Percentiles rank a stretch among this genome's conserved stretches.
Conservation (phyloP, 306 rosid genomes). For the Biancaea sappan region DNA sequence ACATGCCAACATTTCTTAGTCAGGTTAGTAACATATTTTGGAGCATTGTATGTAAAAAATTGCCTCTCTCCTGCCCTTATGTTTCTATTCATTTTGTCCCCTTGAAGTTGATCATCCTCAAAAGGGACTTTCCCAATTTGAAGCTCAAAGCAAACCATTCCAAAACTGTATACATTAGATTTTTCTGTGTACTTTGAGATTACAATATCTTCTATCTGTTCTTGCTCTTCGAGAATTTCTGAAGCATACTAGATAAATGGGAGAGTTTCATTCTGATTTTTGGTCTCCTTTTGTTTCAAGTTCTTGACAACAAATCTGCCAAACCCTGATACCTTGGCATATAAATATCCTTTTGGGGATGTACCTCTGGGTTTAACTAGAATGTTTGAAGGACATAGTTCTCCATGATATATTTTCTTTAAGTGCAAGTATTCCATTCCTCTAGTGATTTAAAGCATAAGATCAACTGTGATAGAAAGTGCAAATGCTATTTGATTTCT, state of each 20-base stretch:
- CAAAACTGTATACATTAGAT: constrained; percentile 91
- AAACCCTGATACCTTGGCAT: constrained; percentile 75
- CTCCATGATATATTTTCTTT: constrained; percentile 74
- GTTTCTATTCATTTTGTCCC: constrained; percentile 94
- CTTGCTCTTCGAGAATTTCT: constrained; percentile 88
- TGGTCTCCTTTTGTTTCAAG: constrained; percentile 46
- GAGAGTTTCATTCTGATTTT: constrained; percentile 59
- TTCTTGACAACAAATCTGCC: constrained; percentile 52
- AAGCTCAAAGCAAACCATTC: constrained; percentile 95
- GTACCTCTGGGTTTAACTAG: constrained; percentile 68
- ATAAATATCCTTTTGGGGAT: constrained; percentile 66
- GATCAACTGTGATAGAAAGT: constrained; percentile 73
- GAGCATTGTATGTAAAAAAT: constrained; percentile 67
- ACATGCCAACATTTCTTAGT: constrained; percentile 91
- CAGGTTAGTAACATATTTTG: constrained; percentile 73
- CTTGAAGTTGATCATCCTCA: constrained; percentile 95
- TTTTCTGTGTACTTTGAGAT: constrained; percentile 67
- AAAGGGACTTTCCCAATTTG: constrained; percentile 94
- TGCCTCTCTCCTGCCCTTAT: constrained; percentile 95
- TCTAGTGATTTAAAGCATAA: constrained; percentile 91
- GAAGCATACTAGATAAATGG: constrained; percentile 90
- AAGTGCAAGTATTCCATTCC: constrained; percentile 93
- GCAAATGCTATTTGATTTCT: constrained; percentile 65
- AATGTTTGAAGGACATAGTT: constrained; percentile 73
- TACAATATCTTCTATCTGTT: constrained; percentile 43